phyloP scores from a whole-genome alignment of 2,329 filamentous ascomycete genomes.

The Dothidotthia symphoricarpi region DNA sequence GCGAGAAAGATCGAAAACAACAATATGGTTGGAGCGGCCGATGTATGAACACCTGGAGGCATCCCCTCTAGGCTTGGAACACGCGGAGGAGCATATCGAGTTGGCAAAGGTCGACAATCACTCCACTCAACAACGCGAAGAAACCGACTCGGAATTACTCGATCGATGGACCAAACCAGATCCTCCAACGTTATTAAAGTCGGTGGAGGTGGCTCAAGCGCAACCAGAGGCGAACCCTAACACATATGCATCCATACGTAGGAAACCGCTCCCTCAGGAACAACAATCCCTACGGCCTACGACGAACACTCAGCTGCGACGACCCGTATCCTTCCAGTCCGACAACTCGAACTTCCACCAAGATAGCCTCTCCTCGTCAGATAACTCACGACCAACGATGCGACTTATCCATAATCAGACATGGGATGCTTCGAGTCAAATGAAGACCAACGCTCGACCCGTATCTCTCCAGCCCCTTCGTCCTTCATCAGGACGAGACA shows the following conservation, averaged over 20 bases:
- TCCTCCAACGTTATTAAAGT: constrained; percentile 19
- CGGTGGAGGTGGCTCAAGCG: constrained; percentile 13
- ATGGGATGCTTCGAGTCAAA: constrained; percentile 10
- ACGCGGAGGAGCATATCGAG: background rate
- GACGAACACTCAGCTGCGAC: constrained; percentile 1
- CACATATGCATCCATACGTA: constrained; percentile 17
- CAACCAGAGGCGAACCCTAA: constrained; percentile 12
- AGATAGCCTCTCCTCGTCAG: constrained; percentile 18
- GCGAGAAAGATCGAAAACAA: constrained; percentile 26
- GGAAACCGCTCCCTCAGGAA: constrained; percentile 6
- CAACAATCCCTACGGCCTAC: too few species aligned
- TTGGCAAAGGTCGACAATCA: background rate
- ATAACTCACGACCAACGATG: constrained; percentile 16
- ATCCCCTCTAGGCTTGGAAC: constrained; percentile 17
- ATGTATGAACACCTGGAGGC: constrained; percentile 22
- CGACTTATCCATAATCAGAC: constrained; percentile 15
- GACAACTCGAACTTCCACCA: constrained; percentile 11
- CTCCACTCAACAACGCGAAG: too few species aligned
- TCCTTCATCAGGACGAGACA: constrained; percentile 6
- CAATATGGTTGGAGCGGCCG: constrained; percentile 29
- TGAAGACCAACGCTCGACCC: constrained; percentile 9
- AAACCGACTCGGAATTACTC: too few species aligned
- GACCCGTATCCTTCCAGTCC: constrained; percentile 14
- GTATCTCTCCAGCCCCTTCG: constrained; percentile 16
- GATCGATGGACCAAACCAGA: constrained; percentile 20